phyloP scores from a whole-genome alignment of 768 basidiomycete species.

The Leccinellum luteum region DNA sequence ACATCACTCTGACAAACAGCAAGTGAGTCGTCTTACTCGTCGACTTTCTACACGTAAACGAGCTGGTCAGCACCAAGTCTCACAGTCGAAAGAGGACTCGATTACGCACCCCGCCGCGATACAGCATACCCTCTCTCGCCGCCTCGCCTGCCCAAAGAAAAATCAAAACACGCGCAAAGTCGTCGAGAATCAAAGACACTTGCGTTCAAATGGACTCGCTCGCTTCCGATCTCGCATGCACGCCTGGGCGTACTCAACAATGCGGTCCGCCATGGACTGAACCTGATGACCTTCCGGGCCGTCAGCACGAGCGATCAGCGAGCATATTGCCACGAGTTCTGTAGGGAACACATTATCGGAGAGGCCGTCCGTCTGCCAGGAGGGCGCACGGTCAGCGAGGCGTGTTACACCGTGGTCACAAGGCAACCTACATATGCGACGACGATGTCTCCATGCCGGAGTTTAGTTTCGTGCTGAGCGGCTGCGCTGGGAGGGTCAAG shows the following conservation, averaged over 20 bases:
- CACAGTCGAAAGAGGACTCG: slow-evolving; percentile 3
- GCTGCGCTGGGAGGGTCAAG: slow-evolving; percentile 43
- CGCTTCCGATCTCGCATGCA: slow-evolving; percentile 69
- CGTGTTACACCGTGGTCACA: no score
- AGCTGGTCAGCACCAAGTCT: slow-evolving; percentile 5
- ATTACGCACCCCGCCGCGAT: slow-evolving; percentile 70
- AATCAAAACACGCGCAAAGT: slow-evolving; percentile 4
- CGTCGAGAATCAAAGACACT: slow-evolving; percentile 24
- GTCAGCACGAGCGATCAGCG: slow-evolving; percentile 55
- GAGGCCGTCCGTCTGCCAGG: slow-evolving; percentile 55
- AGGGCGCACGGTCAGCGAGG: slow-evolving; percentile 5
- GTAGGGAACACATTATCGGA: slow-evolving; percentile 61
- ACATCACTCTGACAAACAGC: not conserved
- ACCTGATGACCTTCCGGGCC: slow-evolving; percentile 60
- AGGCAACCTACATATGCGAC: slow-evolving; percentile 43
- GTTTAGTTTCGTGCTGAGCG: slow-evolving; percentile 42
- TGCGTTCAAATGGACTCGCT: slow-evolving; percentile 74
- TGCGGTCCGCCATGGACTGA: slow-evolving; percentile 67
- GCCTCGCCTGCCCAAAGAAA: slow-evolving; percentile 48
- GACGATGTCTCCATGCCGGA: slow-evolving; percentile 53
- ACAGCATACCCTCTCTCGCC: slow-evolving; percentile 59
- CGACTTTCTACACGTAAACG: slow-evolving; percentile 57
- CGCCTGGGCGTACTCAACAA: slow-evolving; percentile 63
- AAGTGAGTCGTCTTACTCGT: slow-evolving; percentile 57
- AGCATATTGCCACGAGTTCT: slow-evolving; percentile 70